Conservation (phyloP, 345 rosid species). For the Eucalyptus sp. region DNA sequence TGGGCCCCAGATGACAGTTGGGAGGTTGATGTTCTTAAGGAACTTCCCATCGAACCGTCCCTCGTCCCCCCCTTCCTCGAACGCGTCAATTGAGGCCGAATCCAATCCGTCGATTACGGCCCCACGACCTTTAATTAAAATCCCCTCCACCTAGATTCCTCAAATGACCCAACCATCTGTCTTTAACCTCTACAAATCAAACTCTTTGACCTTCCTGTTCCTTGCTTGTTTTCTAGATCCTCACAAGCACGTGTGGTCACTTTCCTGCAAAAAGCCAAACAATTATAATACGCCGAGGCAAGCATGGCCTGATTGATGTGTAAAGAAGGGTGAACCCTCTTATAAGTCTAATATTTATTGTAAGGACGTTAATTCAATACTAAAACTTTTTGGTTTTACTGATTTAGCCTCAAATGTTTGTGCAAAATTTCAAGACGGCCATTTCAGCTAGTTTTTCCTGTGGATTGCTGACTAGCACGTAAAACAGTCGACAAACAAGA, state of each 20-base stretch:
- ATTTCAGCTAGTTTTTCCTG: accelerated
- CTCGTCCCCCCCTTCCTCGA: not conserved
- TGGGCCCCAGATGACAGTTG: conserved; percentile 2
- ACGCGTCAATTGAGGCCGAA: not conserved
- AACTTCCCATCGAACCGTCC: not conserved
- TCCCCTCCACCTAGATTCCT: not conserved
- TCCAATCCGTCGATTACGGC: not conserved
- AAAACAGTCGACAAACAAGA: accelerated
- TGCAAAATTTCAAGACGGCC: accelerated
- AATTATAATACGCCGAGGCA: not conserved
- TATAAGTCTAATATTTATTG: too few species aligned
- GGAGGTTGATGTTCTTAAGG: not conserved
- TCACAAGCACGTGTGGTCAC: not conserved
- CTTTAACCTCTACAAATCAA: not conserved
- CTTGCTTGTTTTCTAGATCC: not conserved
- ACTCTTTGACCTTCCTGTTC: not conserved
- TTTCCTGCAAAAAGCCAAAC: not conserved
- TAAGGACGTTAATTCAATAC: accelerated
- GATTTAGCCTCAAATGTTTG: too few species aligned
- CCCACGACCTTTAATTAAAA: not conserved
- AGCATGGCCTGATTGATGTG: too few species aligned
- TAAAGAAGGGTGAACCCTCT: too few species aligned
- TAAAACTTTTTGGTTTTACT: too few species aligned
- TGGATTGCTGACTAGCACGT: accelerated
- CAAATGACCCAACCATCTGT: not conserved